Base-by-base conservation (phyloP, 805 yeast species). In the Saccharomycopsis guyanensis region DNA sequence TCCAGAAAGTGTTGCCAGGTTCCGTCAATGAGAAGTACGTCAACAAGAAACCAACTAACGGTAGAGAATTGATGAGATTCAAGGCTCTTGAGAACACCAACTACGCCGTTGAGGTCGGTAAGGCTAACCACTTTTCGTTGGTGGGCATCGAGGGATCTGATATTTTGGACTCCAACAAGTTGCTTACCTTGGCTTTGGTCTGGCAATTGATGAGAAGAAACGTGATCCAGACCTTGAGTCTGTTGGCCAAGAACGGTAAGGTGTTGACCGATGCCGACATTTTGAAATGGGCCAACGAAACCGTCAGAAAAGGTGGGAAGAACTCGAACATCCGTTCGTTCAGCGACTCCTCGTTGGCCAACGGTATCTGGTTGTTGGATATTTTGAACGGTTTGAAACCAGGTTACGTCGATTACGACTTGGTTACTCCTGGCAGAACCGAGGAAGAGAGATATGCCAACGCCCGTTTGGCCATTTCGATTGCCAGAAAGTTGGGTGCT, bases 181-280 rank as follows among this genome's bases (percentile, higher is more conserved):
- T 91, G 43, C 73, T 93, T 57, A 87, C 96, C 0, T 74, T 93
- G 56, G 98, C 93, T 12, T 74, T 93, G 46, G 97, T 91, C 33
- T 93, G 98, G 98, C 98, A 93, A 72, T 75, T 93, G 60, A 93
- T 93, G 98, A 80, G 98, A 64, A 78, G 96, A 64, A 93, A 93
- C 66, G 94, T 93, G 57, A 82, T 81, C 51, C 76, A 80, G 55
- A 93, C 98, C 2, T 74, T 93, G 60, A 73, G 82, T 43, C 73
- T 78, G 36, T 70, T 93, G 54, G 73, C 87, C 3, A 69, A 79
- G 49, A 76, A 78, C 47, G 94, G 94, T 52, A 75, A 77, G 57
- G 88, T 82, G 54, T 68, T 89, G 56, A 67, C 86, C 18, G 98
- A 93, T 68, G 50, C 78, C 29, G 97, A 93, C 61, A 89, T 93